Evolutionary conservation across 352 stramenopile genomes (phyloP).

Genomic region (Phytophthora pluvialis): DNA sequence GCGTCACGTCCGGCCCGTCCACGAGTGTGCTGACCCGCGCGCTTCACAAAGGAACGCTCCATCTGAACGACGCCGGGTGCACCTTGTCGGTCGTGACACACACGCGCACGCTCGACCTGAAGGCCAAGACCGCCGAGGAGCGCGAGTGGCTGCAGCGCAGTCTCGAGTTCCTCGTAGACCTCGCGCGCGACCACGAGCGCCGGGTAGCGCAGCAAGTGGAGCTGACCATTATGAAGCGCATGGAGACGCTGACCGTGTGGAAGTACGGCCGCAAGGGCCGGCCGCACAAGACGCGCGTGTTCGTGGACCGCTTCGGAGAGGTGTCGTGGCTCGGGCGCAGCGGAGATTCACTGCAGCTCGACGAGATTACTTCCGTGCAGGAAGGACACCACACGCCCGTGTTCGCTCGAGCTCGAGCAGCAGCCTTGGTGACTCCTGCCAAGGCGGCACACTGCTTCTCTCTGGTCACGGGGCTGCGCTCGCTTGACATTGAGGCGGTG

Average conservation of each 20-base stretch:
- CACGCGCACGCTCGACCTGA: slow-evolving; percentile 80
- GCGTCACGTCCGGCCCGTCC: slow-evolving; percentile 56
- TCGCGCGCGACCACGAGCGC: slow-evolving; percentile 77
- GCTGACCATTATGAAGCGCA: slow-evolving; percentile 85
- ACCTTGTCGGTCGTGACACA: slow-evolving; percentile 79
- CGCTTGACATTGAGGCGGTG: slow-evolving; percentile 77
- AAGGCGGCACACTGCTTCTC: slow-evolving; percentile 69
- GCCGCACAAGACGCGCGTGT: slow-evolving; percentile 85
- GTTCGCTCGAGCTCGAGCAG: slow-evolving; percentile 55
- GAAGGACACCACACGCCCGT: slow-evolving; percentile 68
- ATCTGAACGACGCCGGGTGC: slow-evolving; percentile 64
- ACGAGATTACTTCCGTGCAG: slow-evolving; percentile 71
- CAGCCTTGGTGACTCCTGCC: slow-evolving; percentile 35
- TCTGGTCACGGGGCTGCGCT: slow-evolving; percentile 63
- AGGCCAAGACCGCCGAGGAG: slow-evolving; percentile 68
- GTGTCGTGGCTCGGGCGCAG: slow-evolving; percentile 84
- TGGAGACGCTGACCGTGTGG: slow-evolving; percentile 72
- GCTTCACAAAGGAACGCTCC: slow-evolving; percentile 72
- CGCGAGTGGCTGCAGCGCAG: slow-evolving; percentile 82
- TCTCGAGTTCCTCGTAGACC: slow-evolving; percentile 71
- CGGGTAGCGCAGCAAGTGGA: slow-evolving; percentile 82
- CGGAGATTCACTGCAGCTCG: slow-evolving; percentile 75
- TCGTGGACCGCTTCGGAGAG: slow-evolving; percentile 84
- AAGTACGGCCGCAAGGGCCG: slow-evolving; percentile 81
- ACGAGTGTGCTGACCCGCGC: slow-evolving; percentile 74